Evolutionary conservation across 805 yeast genomes (phyloP), one percentile per base, ranked within the genome.

Genomic region (Teunomyces pallodes): DNA sequence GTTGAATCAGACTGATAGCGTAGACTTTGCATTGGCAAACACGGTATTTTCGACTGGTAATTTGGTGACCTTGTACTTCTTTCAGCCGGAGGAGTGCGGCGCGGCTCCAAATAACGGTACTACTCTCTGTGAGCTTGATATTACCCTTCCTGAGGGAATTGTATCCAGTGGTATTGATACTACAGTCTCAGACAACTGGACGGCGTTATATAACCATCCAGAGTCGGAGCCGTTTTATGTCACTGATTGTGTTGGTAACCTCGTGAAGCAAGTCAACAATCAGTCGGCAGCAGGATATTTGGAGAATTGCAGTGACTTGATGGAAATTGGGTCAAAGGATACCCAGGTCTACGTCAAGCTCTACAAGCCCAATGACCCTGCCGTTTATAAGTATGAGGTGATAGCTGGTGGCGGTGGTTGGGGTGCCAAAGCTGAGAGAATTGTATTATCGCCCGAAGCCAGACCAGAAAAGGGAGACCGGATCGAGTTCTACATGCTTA

Each of bases 331-430:
- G 8, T 69, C 77, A 24, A 76, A 74, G 47, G 78, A 74, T 17
- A 71, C 79, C 4, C 64, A 69, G 50, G 75, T 75, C 1, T 74
- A 61, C 49, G 75, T 68, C 6, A 68, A 67, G 48, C 30, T 74
- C 10, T 54, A 52, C 46, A 49, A 56, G 24, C 50, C 38, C 14
- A 50, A 47, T 5, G 44, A 46, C 2, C 45, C 52, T 12, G 52
- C 47, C 33, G 57, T 63, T 3, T 56, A 60, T 46, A 67, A 74
- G 46, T 77, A 67, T 60, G 77, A 79, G 57, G 82, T 85, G 16
- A 72, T 82, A 31, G 90, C 88, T 4, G 90, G 90, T 3, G 90
- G 90, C 2, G 86, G 89, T 2, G 83, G 84, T 2, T 85, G 90
- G 90, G 87, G 89, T 1, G 80, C 83, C 27, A 79, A 84, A 47